Evolutionary conservation across 2,329 filamentous ascomycete genomes (phyloP).

Genomic region (Ciborinia camelliae): DNA sequence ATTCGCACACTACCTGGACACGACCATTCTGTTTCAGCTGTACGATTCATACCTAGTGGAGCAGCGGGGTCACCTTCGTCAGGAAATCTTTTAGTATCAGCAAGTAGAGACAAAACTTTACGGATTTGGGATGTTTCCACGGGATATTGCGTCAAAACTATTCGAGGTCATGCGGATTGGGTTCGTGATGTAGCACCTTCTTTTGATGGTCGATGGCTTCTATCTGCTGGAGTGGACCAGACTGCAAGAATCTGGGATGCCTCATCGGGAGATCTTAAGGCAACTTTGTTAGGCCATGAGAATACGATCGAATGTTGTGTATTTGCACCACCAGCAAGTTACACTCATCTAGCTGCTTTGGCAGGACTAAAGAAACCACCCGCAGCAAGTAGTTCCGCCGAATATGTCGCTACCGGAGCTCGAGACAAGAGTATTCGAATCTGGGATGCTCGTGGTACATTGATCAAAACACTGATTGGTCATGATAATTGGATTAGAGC

Average conservation of each 20-base stretch:
- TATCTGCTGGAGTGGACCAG: constrained; percentile 81
- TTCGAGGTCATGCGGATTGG: constrained; percentile 83
- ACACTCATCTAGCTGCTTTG: constrained; percentile 70
- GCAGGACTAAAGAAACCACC: constrained; percentile 83
- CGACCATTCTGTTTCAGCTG: constrained; percentile 85
- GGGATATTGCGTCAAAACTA: constrained; percentile 88
- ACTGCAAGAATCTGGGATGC: constrained; percentile 84
- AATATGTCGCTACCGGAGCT: constrained; percentile 85
- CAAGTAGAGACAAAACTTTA: constrained; percentile 79
- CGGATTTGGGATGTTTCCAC: constrained; percentile 92
- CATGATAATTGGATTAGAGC: constrained; percentile 94
- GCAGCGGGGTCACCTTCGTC: constrained; percentile 74
- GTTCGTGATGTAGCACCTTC: constrained; percentile 85
- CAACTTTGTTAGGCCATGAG: constrained; percentile 81
- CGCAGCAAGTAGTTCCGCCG: constrained; percentile 67
- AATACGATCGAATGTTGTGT: constrained; percentile 83
- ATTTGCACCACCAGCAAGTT: constrained; percentile 76
- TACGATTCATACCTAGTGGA: constrained; percentile 83
- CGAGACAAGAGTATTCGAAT: constrained; percentile 88
- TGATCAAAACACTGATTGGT: constrained; percentile 78
- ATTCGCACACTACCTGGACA: constrained; percentile 87
- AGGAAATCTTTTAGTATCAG: constrained; percentile 80
- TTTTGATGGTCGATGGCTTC: constrained; percentile 74
- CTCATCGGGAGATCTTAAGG: constrained; percentile 67
- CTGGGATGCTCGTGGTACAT: constrained; percentile 81